phyloP scores from a whole-genome alignment of 129 eudicot genomes.

The carrot (Daucus carota) region DH1_v3.0 NC_030387.2:39686001-39686500 shows the following conservation, averaged over 20 bases:
- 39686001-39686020: conserved; percentile 84
- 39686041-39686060: background rate
- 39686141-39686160: conserved; percentile 4
- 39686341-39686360: too few species aligned
- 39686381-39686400: too few species aligned
- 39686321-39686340: too few species aligned
- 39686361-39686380: too few species aligned
- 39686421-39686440: too few species aligned
- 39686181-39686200: background rate
- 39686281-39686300: too few species aligned
- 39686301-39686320: too few species aligned
- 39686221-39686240: too few species aligned
- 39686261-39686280: too few species aligned
- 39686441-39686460: conserved; percentile 80
- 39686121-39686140: background rate
- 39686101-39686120: conserved; percentile 11
- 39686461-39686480: conserved; percentile 57
- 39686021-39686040: conserved; percentile 93
- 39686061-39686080: conserved; percentile 1
- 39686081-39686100: conserved; percentile 2
- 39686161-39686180: background rate
- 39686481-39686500: too few species aligned
- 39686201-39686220: background rate
- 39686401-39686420: too few species aligned
- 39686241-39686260: too few species aligned